phyloP scores from a whole-genome alignment of 768 basidiomycete genomes.

The Suillus subluteus region DNA sequence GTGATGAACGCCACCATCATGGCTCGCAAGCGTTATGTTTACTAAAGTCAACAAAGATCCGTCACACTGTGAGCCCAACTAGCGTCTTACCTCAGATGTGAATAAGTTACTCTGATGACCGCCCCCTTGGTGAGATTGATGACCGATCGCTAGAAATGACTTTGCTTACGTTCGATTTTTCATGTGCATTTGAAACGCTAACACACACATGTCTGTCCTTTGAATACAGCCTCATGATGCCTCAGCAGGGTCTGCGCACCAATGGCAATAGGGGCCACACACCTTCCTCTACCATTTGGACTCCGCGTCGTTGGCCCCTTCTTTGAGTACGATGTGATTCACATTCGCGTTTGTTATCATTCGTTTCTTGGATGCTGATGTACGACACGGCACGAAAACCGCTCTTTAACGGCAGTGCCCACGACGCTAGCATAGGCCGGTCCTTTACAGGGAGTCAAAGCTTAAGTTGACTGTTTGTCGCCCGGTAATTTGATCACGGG shows the following conservation, averaged over 20 bases:
- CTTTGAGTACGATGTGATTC: slow-evolving; percentile 55
- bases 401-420: slow-evolving; percentile 1
- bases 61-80: not conserved
- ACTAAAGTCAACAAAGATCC: not conserved
- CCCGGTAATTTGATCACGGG: too few species aligned
- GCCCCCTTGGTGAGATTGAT: slow-evolving; percentile 2
- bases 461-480: slow-evolving; percentile 54
- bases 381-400: slow-evolving; percentile 63
- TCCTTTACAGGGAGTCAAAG: slow-evolving; percentile 68
- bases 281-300: slow-evolving; percentile 52
- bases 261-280: slow-evolving; percentile 17
- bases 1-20: slow-evolving; percentile 1
- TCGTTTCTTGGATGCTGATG: slow-evolving; percentile 55
- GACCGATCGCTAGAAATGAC: not conserved
- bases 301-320: slow-evolving; percentile 56
- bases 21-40: not conserved
- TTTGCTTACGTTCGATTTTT: not conserved
- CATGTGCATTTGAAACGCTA: not conserved
- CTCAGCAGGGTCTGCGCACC: not conserved
- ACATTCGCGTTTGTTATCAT: slow-evolving; percentile 63
- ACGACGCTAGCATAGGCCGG: slow-evolving; percentile 25
- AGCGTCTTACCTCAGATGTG: not conserved
- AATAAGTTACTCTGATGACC: not conserved
- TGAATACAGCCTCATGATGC: slow-evolving; percentile 2
- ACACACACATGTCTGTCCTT: not conserved